Base-by-base conservation (phyloP, 371 early-diverging fungal species). In the Mortierella polycephala region DNA sequence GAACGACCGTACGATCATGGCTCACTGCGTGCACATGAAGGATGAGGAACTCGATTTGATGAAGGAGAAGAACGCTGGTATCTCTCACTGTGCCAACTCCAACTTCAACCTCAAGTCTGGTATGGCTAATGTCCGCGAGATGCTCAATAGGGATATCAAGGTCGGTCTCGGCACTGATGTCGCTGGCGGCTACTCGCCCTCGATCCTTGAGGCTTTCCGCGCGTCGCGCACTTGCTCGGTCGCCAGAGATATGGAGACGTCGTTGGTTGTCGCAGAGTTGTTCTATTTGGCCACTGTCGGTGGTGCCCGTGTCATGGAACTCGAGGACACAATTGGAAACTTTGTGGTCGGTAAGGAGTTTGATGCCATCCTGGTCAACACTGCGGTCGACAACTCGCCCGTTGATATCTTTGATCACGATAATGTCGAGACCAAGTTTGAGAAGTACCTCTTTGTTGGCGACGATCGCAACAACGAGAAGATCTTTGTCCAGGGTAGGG, bases 121-220 rank as follows among this genome's bases (percentile, higher is more conserved):
- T 18, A 81, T 94, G 7, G 91, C 91, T 54, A 89, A 96, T 70
- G 93, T 97, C 45, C 87, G 95, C 23, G 85, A 88, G 54, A 83
- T 95, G 65, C 61, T 96, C 18, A 69, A 85, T 42, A 81, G 83
- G 45, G 94, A 90, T 6, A 79, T 95, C 61, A 90, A 91, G 70
- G 92, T 96, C n/a, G 95, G 96, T 7, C 83, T 98, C 58, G 98
- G 98, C 40, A 96, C 96, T 8, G 98, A 98, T 83, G 93, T 95
- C 6, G 90, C 95, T 42, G 97, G 95, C 53, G 97, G 98, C 5
- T 94, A 89, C 74, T 83, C 91, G 0, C 91, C 94, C 20, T 92
- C 92, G 20, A 91, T 98, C 62, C 74, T 96, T 51, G 95, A 96
- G 66, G 93, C 96, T 8, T 88, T 96, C 68, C 91, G 96, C 12